Base-by-base conservation (phyloP, 305 asterid genomes). In the Fraxinus baroniana region DNA sequence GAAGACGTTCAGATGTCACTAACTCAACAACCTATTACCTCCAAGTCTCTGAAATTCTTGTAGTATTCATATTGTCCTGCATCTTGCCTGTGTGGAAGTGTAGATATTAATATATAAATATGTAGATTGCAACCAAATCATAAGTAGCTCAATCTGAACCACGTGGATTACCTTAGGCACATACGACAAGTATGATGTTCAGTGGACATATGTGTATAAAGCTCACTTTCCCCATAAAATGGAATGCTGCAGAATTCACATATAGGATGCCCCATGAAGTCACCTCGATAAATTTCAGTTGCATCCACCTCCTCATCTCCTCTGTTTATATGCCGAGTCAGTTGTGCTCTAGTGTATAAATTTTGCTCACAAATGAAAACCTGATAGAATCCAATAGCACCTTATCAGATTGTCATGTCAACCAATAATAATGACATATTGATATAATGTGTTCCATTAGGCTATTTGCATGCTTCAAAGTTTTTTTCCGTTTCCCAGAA, bases 231-330 rank as follows among this genome's bases (percentile, higher is more conserved):
- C 83, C 98, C 99, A 83, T 94, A 96, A 89, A 92, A 96, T 72
- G 97, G 94, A 37, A 92, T 90, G 80, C 82, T 87, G 83, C 98
- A 96, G 90, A 92, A 96, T 83, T 91, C 95, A 91, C 99, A 93
- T 62, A 82, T 74, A 70, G 98, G 98, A 88, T 94, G 99, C 81
- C 99, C 99, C 83, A 82, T 82, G 83, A 94, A 96, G 85, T 98
- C 99, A 84, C 98, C 98, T 85, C 98, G 88, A 82, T 94, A 98
- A 88, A 95, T 94, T 91, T 94, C 99, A 78, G 91, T 91, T 85
- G 98, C 99, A 89, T 96, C 99, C 83, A 94, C 99, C 89, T 93
- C 95, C 18, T 98, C 92, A 81, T 96, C 98, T 73, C 99, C 98
- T 4, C 94, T 92, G 83, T 86, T 85, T 77, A 79, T 91, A 87